These are phyloP conservation scores for Syzygium aromaticum DNA, from an alignment of 345 rosid genomes.

Conservation along the genomic window DNA sequence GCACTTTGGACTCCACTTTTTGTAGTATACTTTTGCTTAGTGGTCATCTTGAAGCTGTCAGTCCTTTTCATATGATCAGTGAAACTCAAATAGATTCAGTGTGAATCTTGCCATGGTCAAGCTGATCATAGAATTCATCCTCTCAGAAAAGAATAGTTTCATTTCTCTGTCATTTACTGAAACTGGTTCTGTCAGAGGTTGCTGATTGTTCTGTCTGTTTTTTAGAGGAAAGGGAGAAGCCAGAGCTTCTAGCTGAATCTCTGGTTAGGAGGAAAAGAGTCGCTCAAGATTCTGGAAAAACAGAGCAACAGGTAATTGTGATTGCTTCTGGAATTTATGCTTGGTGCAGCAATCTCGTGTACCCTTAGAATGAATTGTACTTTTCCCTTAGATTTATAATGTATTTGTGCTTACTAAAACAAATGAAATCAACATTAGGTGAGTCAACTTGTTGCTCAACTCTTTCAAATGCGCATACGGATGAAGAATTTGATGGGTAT, in stretches of 20 bases:
- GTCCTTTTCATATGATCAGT: background rate
- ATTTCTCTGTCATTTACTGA: background rate
- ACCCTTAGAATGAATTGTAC: background rate
- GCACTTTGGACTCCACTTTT: background rate
- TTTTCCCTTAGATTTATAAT: background rate
- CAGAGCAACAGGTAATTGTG: slow-evolving; percentile 67
- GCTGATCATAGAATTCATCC: background rate
- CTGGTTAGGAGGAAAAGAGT: slow-evolving; percentile 73
- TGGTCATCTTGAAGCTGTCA: background rate
- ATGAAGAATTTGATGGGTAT: slow-evolving; percentile 97
- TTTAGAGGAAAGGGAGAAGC: slow-evolving; percentile 91
- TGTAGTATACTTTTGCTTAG: background rate
- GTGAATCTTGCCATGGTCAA: background rate
- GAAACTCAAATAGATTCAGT: background rate
- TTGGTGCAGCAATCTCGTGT: background rate
- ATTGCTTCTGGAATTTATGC: background rate
- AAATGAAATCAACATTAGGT: slow-evolving; percentile 39
- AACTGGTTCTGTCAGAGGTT: background rate
- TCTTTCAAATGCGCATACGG: slow-evolving; percentile 87
- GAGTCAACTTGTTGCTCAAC: slow-evolving; percentile 92
- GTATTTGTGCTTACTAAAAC: background rate
- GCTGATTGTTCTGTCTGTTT: background rate
- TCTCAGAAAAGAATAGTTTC: background rate
- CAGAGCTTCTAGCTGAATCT: slow-evolving; percentile 89
- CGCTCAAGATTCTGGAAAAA: slow-evolving; percentile 78